Evolutionary conservation across 805 yeast species (phyloP).

Genomic region (Schwanniomyces yamadae): DNA sequence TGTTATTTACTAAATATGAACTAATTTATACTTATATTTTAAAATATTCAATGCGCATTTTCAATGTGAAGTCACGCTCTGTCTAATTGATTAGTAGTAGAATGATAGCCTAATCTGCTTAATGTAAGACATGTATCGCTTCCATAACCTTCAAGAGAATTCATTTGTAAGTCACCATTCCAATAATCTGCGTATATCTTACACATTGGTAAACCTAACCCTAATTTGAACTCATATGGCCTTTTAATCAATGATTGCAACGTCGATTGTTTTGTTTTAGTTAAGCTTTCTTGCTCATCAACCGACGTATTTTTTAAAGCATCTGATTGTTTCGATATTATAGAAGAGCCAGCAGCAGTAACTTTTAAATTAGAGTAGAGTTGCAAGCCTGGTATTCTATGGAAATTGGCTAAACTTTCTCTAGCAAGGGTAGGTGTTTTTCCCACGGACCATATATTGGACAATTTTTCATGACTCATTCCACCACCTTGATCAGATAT

Average conservation of each 20-base stretch:
- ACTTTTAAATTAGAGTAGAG: constrained; percentile 41
- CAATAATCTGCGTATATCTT: constrained; percentile 93
- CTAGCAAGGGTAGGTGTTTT: constrained; percentile 62
- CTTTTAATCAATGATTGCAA: constrained; percentile 65
- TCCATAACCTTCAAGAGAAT: constrained; percentile 87
- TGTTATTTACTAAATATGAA: not conserved
- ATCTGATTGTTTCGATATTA: constrained; percentile 19
- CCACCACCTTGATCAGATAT: constrained; percentile 94
- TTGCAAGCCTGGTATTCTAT: constrained; percentile 63
- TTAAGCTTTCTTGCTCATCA: constrained; percentile 30
- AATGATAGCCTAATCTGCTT: constrained; percentile 71
- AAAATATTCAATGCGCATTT: not conserved
- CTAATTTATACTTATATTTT: not conserved
- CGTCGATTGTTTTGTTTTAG: constrained; percentile 46
- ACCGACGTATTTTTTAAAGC: constrained; percentile 41
- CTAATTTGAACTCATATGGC: constrained; percentile 72
- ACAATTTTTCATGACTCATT: constrained; percentile 54
- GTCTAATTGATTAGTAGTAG: constrained; percentile 65
- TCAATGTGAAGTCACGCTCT: constrained; percentile 47
- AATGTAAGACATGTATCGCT: constrained; percentile 81
- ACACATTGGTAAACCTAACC: constrained; percentile 90
- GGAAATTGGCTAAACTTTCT: constrained; percentile 62
- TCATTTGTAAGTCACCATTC: constrained; percentile 87
- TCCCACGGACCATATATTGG: constrained; percentile 84
- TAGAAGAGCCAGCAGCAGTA: constrained; percentile 41